Base-by-base conservation (phyloP, 2,329 filamentous ascomycete species). In the Alternaria metachromatica region DNA sequence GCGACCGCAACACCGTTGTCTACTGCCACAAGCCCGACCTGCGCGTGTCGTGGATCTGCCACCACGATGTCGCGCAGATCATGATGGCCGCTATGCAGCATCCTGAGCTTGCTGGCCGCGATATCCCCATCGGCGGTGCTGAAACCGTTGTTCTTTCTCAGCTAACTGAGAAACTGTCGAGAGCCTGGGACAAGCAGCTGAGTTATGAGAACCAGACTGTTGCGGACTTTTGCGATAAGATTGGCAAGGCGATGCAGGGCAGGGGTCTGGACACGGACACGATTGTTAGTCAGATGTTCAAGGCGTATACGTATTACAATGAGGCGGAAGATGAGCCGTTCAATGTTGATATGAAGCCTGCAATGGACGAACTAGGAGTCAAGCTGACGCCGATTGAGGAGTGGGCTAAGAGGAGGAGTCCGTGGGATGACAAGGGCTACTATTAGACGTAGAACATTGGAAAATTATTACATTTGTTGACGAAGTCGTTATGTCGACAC, bases 281-380 rank as follows among this genome's bases (percentile, higher is more conserved):
- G 12, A 72, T 81, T 25, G 68, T 80, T 10, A 73, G 63, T 20
- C 77, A 82, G 72, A 82, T 81, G 80, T 80, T 77, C 66, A 80
- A 74, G 66, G 80, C 80, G 9, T 81, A 82, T 65, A 80, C 80
- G 7, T 80, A 78, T 64, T 82, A 82, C 64, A 81, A 81, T 30
- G 78, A 82, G 60, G 71, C 75, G 13, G 73, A 74, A 13, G 78
- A 81, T 20, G 72, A 77, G 55, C 79, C 79, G 25, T 82, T 82
- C 59, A 76, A 76, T 23, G 69, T 81, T 18, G 75, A 82, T 60
- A 81, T 82, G 80, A 64, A 55, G 1, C 67, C 74, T 4, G 71
- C 81, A 4, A 53, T 79, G 58, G 60, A 75, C 45, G 77, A 79
- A 51, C 59, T 81, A 54, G 74, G 75, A 7, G 71, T 78, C 0